A percentile compares a stretch with the other conserved stretches of the same genome.
Conservation (phyloP, 768 basidiomycete species). For the Sporobolomyces pararoseus region DNA sequence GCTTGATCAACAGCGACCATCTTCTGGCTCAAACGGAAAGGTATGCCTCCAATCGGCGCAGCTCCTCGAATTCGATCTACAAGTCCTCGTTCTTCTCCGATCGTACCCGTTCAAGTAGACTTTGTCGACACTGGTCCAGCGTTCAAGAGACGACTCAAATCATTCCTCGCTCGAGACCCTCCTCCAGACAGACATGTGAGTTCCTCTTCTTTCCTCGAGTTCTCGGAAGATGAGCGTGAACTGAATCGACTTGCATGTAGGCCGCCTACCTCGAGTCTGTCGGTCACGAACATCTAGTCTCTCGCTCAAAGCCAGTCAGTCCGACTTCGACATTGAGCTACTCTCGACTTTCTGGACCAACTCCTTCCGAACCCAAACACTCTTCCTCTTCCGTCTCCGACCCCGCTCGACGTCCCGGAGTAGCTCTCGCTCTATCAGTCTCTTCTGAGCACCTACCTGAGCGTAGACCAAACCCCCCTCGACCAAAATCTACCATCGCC, state of each 20-base stretch:
- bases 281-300: background rate
- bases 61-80: background rate
- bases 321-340: too few relatives aligned
- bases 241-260: background rate
- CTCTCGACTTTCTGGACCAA: too few relatives aligned
- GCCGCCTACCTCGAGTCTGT: conserved; percentile 6
- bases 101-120: background rate
- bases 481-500: background rate
- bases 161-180: background rate
- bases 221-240: too few relatives aligned
- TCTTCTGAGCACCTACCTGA: background rate
- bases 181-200: conserved; percentile 1
- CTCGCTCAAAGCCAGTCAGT: background rate
- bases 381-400: background rate
- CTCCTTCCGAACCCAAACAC: too few relatives aligned
- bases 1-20: too few relatives aligned
- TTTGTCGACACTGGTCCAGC: background rate
- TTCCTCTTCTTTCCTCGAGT: background rate
- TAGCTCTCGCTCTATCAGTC: background rate
- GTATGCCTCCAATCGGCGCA: conserved; percentile 1
- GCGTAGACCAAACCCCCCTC: background rate
- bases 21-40: background rate
- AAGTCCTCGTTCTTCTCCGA: background rate
- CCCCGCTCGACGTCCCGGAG: background rate
- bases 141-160: background rate